Evolutionary conservation across 306 rosid genomes (phyloP), one percentile per base, ranked within the genome.

Genomic region (Quercus robur): DNA sequence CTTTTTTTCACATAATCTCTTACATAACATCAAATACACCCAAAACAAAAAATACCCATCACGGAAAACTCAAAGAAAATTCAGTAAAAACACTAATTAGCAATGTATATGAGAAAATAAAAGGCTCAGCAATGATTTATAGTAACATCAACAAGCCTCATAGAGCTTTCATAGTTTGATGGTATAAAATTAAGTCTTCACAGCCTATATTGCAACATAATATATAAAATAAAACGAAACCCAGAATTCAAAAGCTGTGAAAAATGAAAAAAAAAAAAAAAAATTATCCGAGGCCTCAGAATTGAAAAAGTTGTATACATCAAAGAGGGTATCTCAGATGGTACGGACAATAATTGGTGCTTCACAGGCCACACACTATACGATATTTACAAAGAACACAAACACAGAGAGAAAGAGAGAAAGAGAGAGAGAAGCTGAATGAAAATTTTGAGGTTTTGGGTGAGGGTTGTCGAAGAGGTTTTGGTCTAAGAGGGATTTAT

Each of bases 81-180:
- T 0, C 5, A 28, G 18, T 3, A 17, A 7, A 30, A 51, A 49
- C 10, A 11, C 2, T 6, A 1, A 2, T 8, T 18, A 6, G 1
- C 1, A 35, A 12, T 1, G 21, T 6, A 66, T 31, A 31, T 1
- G 71, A 66, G 19, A 11, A 17, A 23, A 64, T 3, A 2, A 2
- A 8, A 77, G 89, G 97, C 98, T 92, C 97, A 89, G 20, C 57
- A 66, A 75, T 3, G 76, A 71, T 86, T 70, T 70, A 38, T 25
- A 54, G 19, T 86, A 7, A 70, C 97, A 94, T 92, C 98, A 90
- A 91, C 81, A 91, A 92, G 89, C 97, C 75, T 79, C 7, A 2
- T 8, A 23, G 63, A 86, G 98, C 92, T 90, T 77, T 94, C 98
- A 94, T 19, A 92, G 98, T 92, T 92, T 92, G 98, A 94, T 94